A percentile compares a stretch with the other conserved stretches of the same genome.
Conservation (phyloP, 2,329 filamentous ascomycete species). For the Fusarium nisikadoi region DNA sequence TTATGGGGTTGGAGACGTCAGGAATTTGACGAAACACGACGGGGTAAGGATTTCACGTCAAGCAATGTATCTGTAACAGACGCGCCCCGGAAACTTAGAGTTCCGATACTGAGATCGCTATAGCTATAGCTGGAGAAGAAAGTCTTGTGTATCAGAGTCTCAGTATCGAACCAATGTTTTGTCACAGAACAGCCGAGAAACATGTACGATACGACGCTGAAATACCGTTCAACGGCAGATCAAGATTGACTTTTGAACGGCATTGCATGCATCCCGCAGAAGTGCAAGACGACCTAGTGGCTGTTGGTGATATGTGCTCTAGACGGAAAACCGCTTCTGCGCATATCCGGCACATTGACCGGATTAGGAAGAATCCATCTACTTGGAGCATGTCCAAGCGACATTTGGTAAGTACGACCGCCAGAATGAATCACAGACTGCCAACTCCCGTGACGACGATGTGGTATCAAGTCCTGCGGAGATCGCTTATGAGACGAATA, state of each 20-base stretch:
- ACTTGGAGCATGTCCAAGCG: constrained; percentile 5
- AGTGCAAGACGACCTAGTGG: neutral
- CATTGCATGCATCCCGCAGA: neutral
- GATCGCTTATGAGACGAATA: constrained; percentile 27
- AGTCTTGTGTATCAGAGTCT: neutral
- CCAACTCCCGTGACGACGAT: constrained; percentile 6
- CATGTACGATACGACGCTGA: neutral
- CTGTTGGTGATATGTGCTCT: constrained; percentile 1
- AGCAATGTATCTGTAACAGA: constrained; percentile 35
- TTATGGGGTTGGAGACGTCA: constrained; percentile 31
- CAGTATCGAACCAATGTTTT: neutral
- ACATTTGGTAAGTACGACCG: constrained; percentile 7
- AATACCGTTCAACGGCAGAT: neutral
- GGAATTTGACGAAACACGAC: constrained; percentile 32
- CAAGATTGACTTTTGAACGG: neutral
- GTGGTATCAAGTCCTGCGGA: constrained; percentile 17
- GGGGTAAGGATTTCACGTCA: constrained; percentile 9
- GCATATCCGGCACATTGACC: constrained; percentile 12
- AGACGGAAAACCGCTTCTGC: constrained; percentile 9
- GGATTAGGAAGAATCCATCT: constrained; percentile 1
- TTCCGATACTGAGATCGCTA: constrained; percentile 28
- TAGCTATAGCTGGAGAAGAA: neutral
- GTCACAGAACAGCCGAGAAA: constrained; percentile 3
- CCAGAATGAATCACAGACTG: neutral
- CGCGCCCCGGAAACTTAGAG: constrained; percentile 23